phyloP scores from a whole-genome alignment of 768 basidiomycete genomes.

The Boletus tylopilopsis region DNA sequence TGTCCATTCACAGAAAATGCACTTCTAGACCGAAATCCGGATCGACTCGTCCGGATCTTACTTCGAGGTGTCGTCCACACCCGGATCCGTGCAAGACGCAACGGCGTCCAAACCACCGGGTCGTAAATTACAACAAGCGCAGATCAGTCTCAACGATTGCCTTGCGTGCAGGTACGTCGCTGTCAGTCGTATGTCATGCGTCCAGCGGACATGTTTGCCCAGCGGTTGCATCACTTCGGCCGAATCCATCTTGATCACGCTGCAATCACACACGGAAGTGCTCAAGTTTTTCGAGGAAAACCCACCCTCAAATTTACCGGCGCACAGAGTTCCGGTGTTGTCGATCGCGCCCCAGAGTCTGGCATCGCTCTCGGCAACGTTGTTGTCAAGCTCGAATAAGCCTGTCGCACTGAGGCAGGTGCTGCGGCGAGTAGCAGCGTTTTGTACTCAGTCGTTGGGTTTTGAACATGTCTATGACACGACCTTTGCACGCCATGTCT shows the following conservation, averaged over 20 bases:
- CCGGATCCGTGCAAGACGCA: conserved; percentile 14
- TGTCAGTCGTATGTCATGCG: conserved; percentile 4
- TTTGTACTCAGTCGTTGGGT: conserved; percentile 64
- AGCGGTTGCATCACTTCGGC: conserved; percentile 99
- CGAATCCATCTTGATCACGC: conserved; percentile 92
- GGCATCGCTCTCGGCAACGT: conserved; percentile 70
- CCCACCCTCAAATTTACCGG: conserved; percentile 34
- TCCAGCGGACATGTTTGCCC: conserved; percentile 11
- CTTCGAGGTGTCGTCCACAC: conserved; percentile 65
- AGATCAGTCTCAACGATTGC: conserved; percentile 96
- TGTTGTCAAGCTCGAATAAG: conserved; percentile 43
- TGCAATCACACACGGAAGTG: conserved; percentile 94
- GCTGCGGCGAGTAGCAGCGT: conserved; percentile 67
- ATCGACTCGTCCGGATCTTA: conserved; percentile 85
- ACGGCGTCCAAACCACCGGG: conserved; percentile 22
- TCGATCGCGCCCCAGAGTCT: conserved; percentile 90
- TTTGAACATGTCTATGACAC: conserved; percentile 89
- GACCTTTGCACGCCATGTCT: conserved; percentile 88
- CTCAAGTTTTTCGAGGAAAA: conserved; percentile 70
- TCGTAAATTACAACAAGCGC: conserved; percentile 84
- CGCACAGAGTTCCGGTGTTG: conserved; percentile 59
- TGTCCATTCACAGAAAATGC: conserved; percentile 1
- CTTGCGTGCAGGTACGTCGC: conserved; percentile 87
- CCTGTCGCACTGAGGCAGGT: conserved; percentile 53
- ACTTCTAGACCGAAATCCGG: conserved; percentile 79